Evolutionary conservation across 148 eudicot species (phyloP).

Genomic region (Dianthus caryophyllus): DNA sequence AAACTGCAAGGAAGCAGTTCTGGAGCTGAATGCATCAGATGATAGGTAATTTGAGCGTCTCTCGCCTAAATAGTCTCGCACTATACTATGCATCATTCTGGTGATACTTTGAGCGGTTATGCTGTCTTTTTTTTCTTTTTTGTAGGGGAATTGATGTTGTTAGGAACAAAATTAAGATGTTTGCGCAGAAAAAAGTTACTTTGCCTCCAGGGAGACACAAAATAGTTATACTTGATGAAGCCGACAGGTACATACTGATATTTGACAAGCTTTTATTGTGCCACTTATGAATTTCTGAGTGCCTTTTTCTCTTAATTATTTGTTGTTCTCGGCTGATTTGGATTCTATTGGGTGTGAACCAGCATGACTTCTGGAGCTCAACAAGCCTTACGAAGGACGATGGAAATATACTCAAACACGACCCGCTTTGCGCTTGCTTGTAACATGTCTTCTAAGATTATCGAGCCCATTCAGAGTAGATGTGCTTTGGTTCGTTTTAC

Average conservation of each 20-base stretch:
- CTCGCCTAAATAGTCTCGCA: not conserved
- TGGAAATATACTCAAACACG: conserved; percentile 94
- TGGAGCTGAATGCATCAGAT: conserved; percentile 97
- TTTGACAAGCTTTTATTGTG: too few species aligned
- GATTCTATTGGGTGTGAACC: conserved; percentile 15
- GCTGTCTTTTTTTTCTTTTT: not conserved
- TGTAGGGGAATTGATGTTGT: conserved; percentile 92
- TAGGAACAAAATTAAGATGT: conserved; percentile 98
- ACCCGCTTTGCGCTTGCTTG: conserved; percentile 99
- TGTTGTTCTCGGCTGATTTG: not conserved
- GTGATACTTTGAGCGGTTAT: not conserved
- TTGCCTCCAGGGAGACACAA: conserved; percentile 91
- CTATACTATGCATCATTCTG: not conserved
- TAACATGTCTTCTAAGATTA: conserved; percentile 85
- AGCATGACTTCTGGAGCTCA: conserved; percentile 99
- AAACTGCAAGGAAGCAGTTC: conserved; percentile 75
- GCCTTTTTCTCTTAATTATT: not conserved
- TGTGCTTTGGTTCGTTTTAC: conserved; percentile 95
- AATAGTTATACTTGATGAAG: conserved; percentile 87
- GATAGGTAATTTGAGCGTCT: conserved; percentile 46
- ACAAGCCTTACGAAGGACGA: conserved; percentile 93
- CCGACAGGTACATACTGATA: conserved; percentile 59
- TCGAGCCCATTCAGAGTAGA: conserved; percentile 98
- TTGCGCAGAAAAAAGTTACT: conserved; percentile 96
- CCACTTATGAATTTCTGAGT: not conserved